Percentiles rank a stretch among this genome's conserved stretches.
Evolutionary conservation across 2,329 filamentous ascomycete species (phyloP).

Genomic region (Xylaria sp.): DNA sequence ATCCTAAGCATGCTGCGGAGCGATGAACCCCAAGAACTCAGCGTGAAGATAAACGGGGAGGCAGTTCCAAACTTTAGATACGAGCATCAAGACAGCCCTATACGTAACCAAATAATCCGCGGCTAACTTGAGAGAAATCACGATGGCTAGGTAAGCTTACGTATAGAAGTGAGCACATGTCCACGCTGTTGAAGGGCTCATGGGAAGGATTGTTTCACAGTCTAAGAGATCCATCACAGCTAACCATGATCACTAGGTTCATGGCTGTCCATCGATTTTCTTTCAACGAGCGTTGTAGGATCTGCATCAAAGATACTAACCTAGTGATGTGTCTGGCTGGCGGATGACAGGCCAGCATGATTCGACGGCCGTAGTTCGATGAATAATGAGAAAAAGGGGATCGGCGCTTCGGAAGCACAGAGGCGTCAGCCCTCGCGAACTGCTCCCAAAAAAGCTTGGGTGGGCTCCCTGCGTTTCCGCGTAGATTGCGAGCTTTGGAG

Average conservation of each 20-base stretch:
- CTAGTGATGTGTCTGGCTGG: neutral
- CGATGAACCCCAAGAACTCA: neutral
- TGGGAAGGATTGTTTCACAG: neutral
- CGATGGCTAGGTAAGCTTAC: neutral
- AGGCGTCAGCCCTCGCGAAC: conserved; percentile 6
- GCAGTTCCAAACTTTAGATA: neutral
- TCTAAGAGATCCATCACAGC: neutral
- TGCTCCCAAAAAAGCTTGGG: neutral
- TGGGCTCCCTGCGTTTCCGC: neutral
- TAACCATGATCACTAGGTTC: neutral
- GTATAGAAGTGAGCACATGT: neutral
- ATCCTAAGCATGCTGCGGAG: neutral
- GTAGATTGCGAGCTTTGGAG: neutral
- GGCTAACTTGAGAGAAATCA: neutral
- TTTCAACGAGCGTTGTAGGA: neutral
- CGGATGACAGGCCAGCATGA: conserved; percentile 5
- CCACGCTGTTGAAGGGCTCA: neutral
- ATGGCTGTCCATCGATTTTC: neutral
- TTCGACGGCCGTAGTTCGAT: conserved; percentile 4
- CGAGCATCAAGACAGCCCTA: neutral
- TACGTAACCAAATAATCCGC: neutral
- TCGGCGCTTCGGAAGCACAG: neutral
- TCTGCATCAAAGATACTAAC: neutral
- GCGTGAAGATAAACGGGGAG: neutral
- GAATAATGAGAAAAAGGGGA: neutral